These are phyloP conservation scores for Basipetospora sp. DNA, from an alignment of 2,329 filamentous ascomycete genomes.

Conservation along the genomic window DNA sequence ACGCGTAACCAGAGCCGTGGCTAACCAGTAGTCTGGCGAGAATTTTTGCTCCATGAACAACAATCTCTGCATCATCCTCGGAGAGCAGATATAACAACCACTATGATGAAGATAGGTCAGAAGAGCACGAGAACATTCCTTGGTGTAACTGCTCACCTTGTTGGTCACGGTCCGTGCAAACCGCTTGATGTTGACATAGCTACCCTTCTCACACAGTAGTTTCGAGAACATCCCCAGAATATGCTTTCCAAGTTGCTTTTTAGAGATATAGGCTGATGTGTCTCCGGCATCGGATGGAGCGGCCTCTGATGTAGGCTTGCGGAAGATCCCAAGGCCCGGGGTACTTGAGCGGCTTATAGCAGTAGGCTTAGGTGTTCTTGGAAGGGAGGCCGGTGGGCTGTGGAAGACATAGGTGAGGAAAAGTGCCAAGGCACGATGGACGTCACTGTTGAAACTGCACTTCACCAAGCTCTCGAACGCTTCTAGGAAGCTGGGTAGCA, in stretches of 20 bases:
- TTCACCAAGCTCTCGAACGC: constrained; percentile 69
- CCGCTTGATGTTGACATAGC: constrained; percentile 56
- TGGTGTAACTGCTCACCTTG: constrained; percentile 42
- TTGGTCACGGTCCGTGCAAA: constrained; percentile 93
- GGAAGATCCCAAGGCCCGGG: constrained; percentile 15
- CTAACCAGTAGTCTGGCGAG: constrained; percentile 69
- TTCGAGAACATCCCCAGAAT: constrained; percentile 65
- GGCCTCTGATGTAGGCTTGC: constrained; percentile 7
- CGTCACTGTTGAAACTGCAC: constrained; percentile 68
- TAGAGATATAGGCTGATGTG: constrained; percentile 32
- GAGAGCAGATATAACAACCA: constrained; percentile 86
- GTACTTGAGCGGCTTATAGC: constrained; percentile 27
- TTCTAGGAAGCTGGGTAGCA: constrained; percentile 60
- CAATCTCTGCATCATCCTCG: constrained; percentile 70
- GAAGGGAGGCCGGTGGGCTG: constrained; percentile 29
- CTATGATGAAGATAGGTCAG: constrained; percentile 27
- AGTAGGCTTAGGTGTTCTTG: constrained; percentile 35
- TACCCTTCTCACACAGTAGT: constrained; percentile 61
- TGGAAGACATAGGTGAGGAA: constrained; percentile 91
- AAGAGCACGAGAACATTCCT: constrained; percentile 8
- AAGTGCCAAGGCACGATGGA: constrained; percentile 71
- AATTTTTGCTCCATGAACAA: constrained; percentile 68
- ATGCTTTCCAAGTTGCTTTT: constrained; percentile 56
- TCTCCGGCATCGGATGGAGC: constrained; percentile 15
- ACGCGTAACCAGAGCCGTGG: constrained; percentile 66